Evolutionary conservation across 2,329 filamentous ascomycete genomes (phyloP).

Genomic region (Neoarthrinium moseri): DNA sequence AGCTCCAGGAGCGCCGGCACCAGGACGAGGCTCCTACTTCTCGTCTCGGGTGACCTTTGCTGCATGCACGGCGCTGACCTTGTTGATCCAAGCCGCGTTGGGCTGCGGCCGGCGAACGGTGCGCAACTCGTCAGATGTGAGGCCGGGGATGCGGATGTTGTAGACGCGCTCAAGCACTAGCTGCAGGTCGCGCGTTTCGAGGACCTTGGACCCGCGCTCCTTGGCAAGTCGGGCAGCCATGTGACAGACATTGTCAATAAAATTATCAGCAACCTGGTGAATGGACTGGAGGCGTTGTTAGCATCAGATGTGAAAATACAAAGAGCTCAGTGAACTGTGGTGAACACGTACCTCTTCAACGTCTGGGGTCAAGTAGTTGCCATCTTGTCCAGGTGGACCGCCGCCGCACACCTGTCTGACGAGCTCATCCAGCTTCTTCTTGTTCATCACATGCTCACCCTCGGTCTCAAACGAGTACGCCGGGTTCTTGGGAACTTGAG

Average conservation of each 20-base stretch:
- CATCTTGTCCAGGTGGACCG: slow-evolving; percentile 68
- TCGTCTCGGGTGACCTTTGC: slow-evolving; percentile 75
- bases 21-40: slow-evolving; percentile 29
- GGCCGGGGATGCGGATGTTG: slow-evolving; percentile 91
- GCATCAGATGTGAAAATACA: no score
- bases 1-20: not conserved
- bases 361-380: slow-evolving; percentile 80
- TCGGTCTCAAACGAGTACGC: slow-evolving; percentile 87
- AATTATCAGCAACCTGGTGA: slow-evolving; percentile 86
- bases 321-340: not conserved
- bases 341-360: slow-evolving; percentile 78
- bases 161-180: slow-evolving; percentile 81
- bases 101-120: slow-evolving; percentile 94
- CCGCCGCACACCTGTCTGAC: slow-evolving; percentile 91
- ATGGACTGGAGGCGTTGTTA: slow-evolving; percentile 60
- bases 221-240: slow-evolving; percentile 89
- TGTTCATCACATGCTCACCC: slow-evolving; percentile 89
- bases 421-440: slow-evolving; percentile 95
- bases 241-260: slow-evolving; percentile 88
- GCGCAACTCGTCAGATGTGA: slow-evolving; percentile 89
- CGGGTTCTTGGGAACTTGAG: slow-evolving; percentile 77
- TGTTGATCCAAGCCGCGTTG: slow-evolving; percentile 84
- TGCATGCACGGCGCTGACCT: slow-evolving; percentile 95
- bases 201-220: slow-evolving; percentile 82
- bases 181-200: slow-evolving; percentile 86